phyloP scores from a whole-genome alignment of 2,329 filamentous ascomycete species.

The Metarhizium brunneum region DNA sequence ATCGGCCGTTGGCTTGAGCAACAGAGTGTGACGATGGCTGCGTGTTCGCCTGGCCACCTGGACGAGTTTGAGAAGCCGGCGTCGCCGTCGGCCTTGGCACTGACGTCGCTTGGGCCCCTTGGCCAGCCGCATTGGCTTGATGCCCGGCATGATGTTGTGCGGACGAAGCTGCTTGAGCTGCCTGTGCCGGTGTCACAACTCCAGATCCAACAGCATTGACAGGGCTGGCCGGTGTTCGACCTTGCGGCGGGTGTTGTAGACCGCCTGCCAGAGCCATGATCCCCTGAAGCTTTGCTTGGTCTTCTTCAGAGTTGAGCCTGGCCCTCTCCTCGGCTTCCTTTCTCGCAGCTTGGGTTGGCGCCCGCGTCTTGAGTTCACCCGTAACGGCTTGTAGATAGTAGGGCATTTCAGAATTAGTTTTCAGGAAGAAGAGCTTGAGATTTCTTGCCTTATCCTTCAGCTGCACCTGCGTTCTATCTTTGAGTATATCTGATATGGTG shows the following conservation, averaged over 20 bases:
- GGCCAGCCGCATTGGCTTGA: background rate
- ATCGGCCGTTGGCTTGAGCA: constrained; percentile 2
- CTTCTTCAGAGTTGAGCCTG: constrained; percentile 47
- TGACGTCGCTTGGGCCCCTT: background rate
- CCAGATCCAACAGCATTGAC: constrained; percentile 16
- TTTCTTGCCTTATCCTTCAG: constrained; percentile 89
- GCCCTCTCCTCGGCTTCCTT: constrained; percentile 59
- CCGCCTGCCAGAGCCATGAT: constrained; percentile 47
- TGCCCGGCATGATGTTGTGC: constrained; percentile 3
- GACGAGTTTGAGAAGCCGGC: constrained; percentile 16
- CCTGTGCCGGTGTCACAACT: constrained; percentile 25
- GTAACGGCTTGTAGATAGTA: constrained; percentile 83
- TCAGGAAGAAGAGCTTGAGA: constrained; percentile 82
- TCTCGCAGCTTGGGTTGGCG: constrained; percentile 62
- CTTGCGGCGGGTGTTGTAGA: constrained; percentile 32
- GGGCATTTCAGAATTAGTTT: constrained; percentile 84
- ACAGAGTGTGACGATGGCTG: constrained; percentile 22
- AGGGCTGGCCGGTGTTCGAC: constrained; percentile 13
- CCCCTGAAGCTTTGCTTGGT: constrained; percentile 50
- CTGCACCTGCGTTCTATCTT: constrained; percentile 84
- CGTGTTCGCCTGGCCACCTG: constrained; percentile 17
- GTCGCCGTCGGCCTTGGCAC: constrained; percentile 5
- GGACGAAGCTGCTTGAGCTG: constrained; percentile 16
- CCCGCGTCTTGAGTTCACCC: constrained; percentile 78
- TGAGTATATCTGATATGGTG: constrained; percentile 71